Evolutionary conservation across 805 yeast genomes (phyloP).

Genomic region (Spathaspora arborariae): DNA sequence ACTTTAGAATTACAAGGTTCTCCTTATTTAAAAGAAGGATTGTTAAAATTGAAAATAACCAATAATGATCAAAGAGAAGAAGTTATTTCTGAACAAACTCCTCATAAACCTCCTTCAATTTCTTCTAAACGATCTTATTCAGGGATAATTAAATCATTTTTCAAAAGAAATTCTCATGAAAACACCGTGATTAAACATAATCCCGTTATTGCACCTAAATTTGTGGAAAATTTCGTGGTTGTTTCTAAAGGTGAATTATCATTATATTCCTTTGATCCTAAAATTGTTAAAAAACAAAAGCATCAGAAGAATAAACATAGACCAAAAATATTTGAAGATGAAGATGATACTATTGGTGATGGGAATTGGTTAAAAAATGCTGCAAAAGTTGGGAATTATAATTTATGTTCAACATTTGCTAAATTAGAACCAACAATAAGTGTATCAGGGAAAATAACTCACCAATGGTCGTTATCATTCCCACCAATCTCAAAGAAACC

Average conservation of each 20-base stretch:
- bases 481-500: slow-evolving; percentile 40
- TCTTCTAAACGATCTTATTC: slow-evolving; percentile 7
- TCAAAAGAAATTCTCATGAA: slow-evolving; percentile 9
- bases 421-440: slow-evolving; percentile 23
- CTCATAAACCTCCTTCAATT: no score
- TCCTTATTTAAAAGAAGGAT: slow-evolving; percentile 76
- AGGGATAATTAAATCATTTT: slow-evolving; percentile 20
- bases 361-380: slow-evolving; percentile 72
- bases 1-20: slow-evolving; percentile 66
- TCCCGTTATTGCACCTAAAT: slow-evolving; percentile 15
- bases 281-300: slow-evolving; percentile 38
- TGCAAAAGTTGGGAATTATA: slow-evolving; percentile 49
- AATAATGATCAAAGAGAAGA: slow-evolving; percentile 37
- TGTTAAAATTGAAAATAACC: slow-evolving; percentile 42
- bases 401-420: slow-evolving; percentile 51
- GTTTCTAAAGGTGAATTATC: slow-evolving; percentile 64
- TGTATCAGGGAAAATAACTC: slow-evolving; percentile 1
- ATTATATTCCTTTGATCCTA: slow-evolving; percentile 52
- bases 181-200: not conserved
- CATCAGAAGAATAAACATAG: slow-evolving; percentile 15
- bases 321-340: slow-evolving; percentile 9
- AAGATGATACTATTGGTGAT: slow-evolving; percentile 42
- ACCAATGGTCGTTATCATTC: slow-evolving; percentile 52
- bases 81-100: no score
- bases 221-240: slow-evolving; percentile 54